Base-by-base conservation (phyloP, 2,329 filamentous ascomycete species). In the Claviceps pusilla region DNA sequence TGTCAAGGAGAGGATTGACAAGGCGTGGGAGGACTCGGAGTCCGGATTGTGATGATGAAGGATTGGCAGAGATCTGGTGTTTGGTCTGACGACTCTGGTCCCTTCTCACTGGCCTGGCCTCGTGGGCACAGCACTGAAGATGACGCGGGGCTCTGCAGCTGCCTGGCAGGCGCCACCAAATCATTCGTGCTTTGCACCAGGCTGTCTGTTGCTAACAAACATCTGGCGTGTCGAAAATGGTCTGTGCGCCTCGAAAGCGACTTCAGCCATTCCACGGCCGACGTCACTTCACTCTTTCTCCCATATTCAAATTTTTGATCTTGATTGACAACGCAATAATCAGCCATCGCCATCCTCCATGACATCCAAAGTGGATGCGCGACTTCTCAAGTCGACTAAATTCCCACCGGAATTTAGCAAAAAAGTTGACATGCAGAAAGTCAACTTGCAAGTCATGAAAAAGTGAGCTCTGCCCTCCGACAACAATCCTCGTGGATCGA, bases 401-500 rank as follows among this genome's bases (percentile, higher is more conserved):
- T 97, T 96, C 59, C 93, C 93, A 48, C 78, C 84, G 7, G 89
- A 96, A 66, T 98, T 97, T 73, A 91, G 80, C 66, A 83, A 87
- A 67, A 96, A 96, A 74, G 93, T 98, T 59, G 90, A 98, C 74
- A 95, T 94, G 81, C 82, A 84, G 62, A 97, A 97, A 74, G 89
- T 98, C 69, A 96, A 98, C 67, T 76, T 95, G 51, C 89, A 95
- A 69, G 87, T 98, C 54, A 95, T 98, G 83, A 96, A 96, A 78
- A 95, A 93, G 87, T 94, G 67, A 65, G 83, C 33, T 43, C 56
- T 43, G 24, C 50, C 48, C 14, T 48, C 19, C 41, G 46, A 19
- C 35, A 48, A 19, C 35, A 48, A 28, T 31, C 43, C 41, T 24
- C 6, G 24, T 24, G 50, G 46, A 45, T 28, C n/a, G 31, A 12